Percentiles rank a stretch among this genome's conserved stretches.
phyloP scores from a whole-genome alignment of 2,329 filamentous ascomycete species.

The Cladosporium sphaerospermum region DNA sequence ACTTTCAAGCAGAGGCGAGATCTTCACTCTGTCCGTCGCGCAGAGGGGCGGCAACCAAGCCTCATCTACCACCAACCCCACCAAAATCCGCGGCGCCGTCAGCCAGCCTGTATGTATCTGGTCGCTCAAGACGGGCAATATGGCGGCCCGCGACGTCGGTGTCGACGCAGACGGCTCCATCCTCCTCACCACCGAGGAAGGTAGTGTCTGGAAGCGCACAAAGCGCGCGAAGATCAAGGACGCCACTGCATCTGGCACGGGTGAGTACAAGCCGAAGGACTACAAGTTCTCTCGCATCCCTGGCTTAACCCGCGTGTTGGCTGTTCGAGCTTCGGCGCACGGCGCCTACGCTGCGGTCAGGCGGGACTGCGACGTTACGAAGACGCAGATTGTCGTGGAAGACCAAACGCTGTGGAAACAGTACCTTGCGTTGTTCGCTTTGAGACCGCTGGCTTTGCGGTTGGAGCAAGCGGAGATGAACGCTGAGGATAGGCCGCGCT shows the following conservation, averaged over 20 bases:
- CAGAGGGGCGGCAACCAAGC: slow-evolving; percentile 57
- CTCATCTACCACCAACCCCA: slow-evolving; percentile 83
- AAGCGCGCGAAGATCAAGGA: slow-evolving; percentile 77
- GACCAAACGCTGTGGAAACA: slow-evolving; percentile 69
- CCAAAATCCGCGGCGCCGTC: slow-evolving; percentile 78
- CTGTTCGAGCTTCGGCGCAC: slow-evolving; percentile 80
- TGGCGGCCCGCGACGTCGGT: slow-evolving; percentile 78
- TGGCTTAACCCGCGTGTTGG: slow-evolving; percentile 75
- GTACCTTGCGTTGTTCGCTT: slow-evolving; percentile 61
- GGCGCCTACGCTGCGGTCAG: slow-evolving; percentile 85
- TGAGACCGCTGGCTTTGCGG: slow-evolving; percentile 49
- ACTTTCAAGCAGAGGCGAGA: slow-evolving; percentile 73
- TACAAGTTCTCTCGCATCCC: slow-evolving; percentile 94
- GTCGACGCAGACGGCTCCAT: slow-evolving; percentile 91
- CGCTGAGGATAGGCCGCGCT: slow-evolving; percentile 37
- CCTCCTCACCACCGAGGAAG: slow-evolving; percentile 86
- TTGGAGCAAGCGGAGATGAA: slow-evolving; percentile 25
- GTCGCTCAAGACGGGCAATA: slow-evolving; percentile 76
- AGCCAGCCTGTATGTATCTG: slow-evolving; percentile 76
- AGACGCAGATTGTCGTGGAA: slow-evolving; percentile 61
- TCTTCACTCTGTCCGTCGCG: slow-evolving; percentile 78
- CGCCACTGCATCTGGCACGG: slow-evolving; percentile 42
- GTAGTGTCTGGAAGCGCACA: slow-evolving; percentile 85
- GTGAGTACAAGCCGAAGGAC: slow-evolving; percentile 66
- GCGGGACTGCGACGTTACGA: slow-evolving; percentile 75